phyloP scores from a whole-genome alignment of 805 yeast genomes.

The Citeromyces nyonsensis region DNA sequence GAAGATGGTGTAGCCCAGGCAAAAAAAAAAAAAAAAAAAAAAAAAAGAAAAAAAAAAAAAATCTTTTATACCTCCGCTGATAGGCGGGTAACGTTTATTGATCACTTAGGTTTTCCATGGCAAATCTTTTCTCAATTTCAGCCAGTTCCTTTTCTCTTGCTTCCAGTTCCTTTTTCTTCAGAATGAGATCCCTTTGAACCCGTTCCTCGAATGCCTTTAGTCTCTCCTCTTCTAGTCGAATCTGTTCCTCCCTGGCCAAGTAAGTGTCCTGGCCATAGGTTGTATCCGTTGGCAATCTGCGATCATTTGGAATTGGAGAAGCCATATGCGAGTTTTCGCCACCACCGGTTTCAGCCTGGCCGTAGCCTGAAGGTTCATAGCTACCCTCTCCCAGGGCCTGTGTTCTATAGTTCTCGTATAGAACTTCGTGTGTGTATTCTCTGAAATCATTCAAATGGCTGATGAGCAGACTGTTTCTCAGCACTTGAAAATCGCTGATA shows the following conservation, averaged over 20 bases:
- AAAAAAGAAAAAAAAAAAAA: too few relatives aligned
- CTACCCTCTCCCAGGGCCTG: slow-evolving; percentile 33
- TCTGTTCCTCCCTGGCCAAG: slow-evolving; percentile 63
- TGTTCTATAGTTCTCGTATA: slow-evolving; percentile 84
- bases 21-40: too few relatives aligned
- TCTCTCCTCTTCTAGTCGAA: slow-evolving; percentile 79
- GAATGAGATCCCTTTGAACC: slow-evolving; percentile 73
- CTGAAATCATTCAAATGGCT: slow-evolving; percentile 81
- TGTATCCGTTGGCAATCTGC: background rate
- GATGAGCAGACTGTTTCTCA: slow-evolving; percentile 67
- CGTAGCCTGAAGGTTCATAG: slow-evolving; percentile 1
- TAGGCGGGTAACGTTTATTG: background rate
- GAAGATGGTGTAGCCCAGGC: too few relatives aligned
- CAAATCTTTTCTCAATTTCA: slow-evolving; percentile 10
- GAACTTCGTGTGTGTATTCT: slow-evolving; percentile 74
- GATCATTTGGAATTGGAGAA: background rate
- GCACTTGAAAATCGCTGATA: slow-evolving; percentile 63
- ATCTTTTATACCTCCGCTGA: too few relatives aligned
- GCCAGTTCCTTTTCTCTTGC: slow-evolving; percentile 13
- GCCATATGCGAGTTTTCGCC: background rate
- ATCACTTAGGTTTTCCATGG: slow-evolving; percentile 7
- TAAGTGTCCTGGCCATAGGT: slow-evolving; percentile 1
- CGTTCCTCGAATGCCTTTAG: slow-evolving; percentile 75
- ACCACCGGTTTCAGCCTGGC: background rate
- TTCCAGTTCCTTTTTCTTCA: slow-evolving; percentile 69